Base-by-base conservation (phyloP, 164 flowering plant genomes). In the Umbellularia californica region DNA sequence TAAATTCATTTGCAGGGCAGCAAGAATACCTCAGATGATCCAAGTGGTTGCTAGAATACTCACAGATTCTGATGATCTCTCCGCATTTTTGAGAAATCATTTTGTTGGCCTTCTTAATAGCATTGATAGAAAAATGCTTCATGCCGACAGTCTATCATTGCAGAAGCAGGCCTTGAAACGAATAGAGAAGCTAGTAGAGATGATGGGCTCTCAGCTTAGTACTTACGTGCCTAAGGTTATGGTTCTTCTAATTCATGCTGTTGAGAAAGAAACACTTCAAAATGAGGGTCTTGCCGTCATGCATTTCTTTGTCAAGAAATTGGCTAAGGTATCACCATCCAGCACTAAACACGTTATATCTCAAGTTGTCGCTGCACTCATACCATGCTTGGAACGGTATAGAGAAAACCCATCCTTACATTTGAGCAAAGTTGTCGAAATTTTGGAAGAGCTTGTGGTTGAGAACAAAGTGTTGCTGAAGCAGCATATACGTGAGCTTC, bases 231-330 rank as follows among this genome's bases (percentile, higher is more conserved):
- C 99, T 20, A 96, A 96, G 81, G 78, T 96, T 28, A 90, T 96
- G 97, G 99, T 96, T 71, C 99, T 96, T 85, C 95, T 96, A 74
- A 90, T 91, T 93, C 93, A 94, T 81, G 91, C 95, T 35, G 83
- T 96, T 80, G 88, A 83, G 55, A 92, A 94, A 75, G 97, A 96
- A 77, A 72, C 88, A 70, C 94, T 96, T 50, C 94, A 88, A 73
- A 70, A 76, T 71, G 94, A 89, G 74, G 97, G 97, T 78, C 97
- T 96, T 50, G 80, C 88, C 64, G 97, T 92, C 74, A 86, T 92
- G 83, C 94, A 90, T 71, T 88, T 88, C 78, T 94, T 96, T 79
- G 83, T 91, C 68, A 86, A 81, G 79, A 91, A 92, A 70, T 79
- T 96, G 78, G 87, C 85, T 67, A 77, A 78, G 77, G 84, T 91